phyloP scores from a whole-genome alignment of 139 green algal species.

The Volvox africanus region DNA sequence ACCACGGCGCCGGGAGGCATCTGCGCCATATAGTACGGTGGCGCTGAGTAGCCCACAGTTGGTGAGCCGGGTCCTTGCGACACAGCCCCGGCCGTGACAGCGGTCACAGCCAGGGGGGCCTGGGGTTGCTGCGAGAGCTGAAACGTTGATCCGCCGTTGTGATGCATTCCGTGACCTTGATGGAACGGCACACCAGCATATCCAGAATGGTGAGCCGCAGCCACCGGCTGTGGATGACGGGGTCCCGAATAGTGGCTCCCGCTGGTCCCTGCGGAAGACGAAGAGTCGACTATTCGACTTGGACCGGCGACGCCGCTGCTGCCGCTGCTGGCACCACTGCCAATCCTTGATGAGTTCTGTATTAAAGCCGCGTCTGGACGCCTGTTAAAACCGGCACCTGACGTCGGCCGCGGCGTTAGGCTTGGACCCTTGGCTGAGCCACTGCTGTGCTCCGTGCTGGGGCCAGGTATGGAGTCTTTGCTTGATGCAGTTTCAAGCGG shows the following conservation, averaged over 20 bases:
- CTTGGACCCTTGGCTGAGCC: neutral
- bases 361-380: neutral
- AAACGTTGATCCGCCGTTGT: neutral
- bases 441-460: neutral
- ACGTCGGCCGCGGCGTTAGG: neutral
- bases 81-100: neutral
- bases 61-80: neutral
- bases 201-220: neutral
- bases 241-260: neutral
- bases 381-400: neutral
- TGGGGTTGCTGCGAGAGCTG: neutral
- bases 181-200: neutral
- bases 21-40: constrained; percentile 10
- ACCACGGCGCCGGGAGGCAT: neutral
- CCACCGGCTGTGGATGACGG: neutral
- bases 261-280: neutral
- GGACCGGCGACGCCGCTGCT: neutral
- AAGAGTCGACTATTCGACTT: neutral
- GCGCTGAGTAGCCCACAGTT: neutral
- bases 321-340: neutral
- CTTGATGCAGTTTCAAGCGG: neutral
- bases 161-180: neutral
- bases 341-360: neutral
- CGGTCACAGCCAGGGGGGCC: neutral
- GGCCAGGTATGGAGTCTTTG: neutral